phyloP scores from a whole-genome alignment of 164 flowering plant species.

The Annona cherimola region DNA sequence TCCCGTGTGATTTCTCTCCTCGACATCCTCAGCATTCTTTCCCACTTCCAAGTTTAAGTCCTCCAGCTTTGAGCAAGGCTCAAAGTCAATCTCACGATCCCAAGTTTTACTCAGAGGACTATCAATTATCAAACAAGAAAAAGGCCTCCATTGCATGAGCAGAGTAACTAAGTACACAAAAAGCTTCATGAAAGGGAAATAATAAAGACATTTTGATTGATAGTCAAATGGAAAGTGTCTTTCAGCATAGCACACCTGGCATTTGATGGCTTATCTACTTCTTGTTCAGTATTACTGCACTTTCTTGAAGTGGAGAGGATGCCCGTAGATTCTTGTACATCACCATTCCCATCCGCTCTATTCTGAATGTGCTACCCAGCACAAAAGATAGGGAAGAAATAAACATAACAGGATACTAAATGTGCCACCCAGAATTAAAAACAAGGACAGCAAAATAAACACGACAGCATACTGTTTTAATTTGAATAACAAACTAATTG shows the following conservation, averaged over 20 bases:
- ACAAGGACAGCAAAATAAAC: no score
- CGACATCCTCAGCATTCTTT: conserved; percentile 37
- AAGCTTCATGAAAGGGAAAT: neutral
- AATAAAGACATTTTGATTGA: neutral
- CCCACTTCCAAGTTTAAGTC: conserved; percentile 78
- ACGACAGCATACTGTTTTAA: no score
- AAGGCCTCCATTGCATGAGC: conserved; percentile 4
- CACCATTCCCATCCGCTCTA: conserved; percentile 40
- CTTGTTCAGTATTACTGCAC: conserved; percentile 23
- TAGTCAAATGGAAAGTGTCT: neutral
- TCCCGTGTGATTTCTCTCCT: conserved; percentile 25
- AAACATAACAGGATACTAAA: neutral
- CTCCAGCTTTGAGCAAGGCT: conserved; percentile 87
- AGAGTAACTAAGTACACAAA: conserved; percentile 3
- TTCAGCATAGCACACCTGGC: conserved; percentile 34
- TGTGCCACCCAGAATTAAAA: no score
- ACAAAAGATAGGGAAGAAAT: conserved; percentile 6
- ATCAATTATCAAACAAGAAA: conserved; percentile 12
- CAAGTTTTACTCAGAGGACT: conserved; percentile 29
- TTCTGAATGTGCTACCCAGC: conserved; percentile 33
- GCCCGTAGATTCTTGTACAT: conserved; percentile 23
- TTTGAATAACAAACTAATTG: no score
- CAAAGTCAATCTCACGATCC: conserved; percentile 51
- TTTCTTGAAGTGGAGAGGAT: conserved; percentile 25
- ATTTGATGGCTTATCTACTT: conserved; percentile 23